These are phyloP conservation scores for Penicillium subrubescens DNA, from an alignment of 495 filamentous ascomycete genomes.

Conservation along the genomic window DNA sequence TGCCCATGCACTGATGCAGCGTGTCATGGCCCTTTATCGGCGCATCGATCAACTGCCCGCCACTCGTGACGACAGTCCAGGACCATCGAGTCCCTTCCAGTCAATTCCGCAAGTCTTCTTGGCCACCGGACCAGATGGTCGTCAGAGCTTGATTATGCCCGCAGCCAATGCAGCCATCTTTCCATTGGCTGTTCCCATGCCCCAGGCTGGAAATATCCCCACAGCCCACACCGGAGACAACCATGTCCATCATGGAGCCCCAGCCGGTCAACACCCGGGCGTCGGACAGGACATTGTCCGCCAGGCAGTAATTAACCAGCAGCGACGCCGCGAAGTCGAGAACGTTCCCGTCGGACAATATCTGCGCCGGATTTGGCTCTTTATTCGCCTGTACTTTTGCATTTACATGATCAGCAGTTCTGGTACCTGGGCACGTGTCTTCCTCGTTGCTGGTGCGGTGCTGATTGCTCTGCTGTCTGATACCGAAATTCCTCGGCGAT, in stretches of 20 bases:
- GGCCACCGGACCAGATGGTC: conserved; percentile 7
- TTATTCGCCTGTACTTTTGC: conserved; percentile 75
- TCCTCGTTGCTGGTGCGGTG: conserved; percentile 62
- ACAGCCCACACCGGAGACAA: conserved; percentile 20
- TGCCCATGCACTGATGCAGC: not conserved
- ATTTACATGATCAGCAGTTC: conserved; percentile 77
- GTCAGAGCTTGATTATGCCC: conserved; percentile 13
- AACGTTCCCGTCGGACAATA: conserved; percentile 47
- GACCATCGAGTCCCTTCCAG: not conserved
- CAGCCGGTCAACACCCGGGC: conserved; percentile 35
- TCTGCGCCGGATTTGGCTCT: conserved; percentile 70
- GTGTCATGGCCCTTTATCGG: conserved; percentile 8
- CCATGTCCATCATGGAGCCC: conserved; percentile 32
- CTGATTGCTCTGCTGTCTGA: conserved; percentile 65
- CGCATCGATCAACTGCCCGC: conserved; percentile 5
- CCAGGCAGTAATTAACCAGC: conserved; percentile 45
- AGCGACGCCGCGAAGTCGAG: conserved; percentile 38
- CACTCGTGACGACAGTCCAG: not conserved
- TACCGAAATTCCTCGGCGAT: conserved; percentile 60
- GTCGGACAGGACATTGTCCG: conserved; percentile 40
- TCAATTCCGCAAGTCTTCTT: not conserved
- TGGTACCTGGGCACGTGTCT: conserved; percentile 69
- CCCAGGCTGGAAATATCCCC: not conserved
- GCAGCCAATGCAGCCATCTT: not conserved
- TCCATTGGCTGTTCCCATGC: not conserved